Evolutionary conservation across 495 filamentous ascomycete species (phyloP), one percentile per base, ranked within the genome.

Genomic region (Neurospora sp.): DNA sequence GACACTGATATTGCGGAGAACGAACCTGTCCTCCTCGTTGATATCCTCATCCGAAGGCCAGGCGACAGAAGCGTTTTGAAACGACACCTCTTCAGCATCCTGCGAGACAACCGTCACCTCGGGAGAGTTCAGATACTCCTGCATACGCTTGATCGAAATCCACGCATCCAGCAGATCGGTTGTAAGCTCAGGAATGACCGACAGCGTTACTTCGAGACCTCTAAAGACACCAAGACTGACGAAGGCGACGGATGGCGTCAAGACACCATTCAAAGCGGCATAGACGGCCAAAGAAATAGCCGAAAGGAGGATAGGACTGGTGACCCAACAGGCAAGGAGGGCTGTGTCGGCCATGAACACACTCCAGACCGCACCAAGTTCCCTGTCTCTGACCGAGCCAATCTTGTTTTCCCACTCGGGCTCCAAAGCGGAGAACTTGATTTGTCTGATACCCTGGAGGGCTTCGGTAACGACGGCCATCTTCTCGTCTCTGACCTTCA

Each of bases 401-500:
- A 97, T 93, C 71, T 89, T 90, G n/a, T 85, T 81, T 80, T 94
- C 87, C 93, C 93, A 97, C 73, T 92, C 88, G 18, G 83, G 79
- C 77, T 97, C 93, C n/a, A 93, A 79, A 10, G 93, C 93, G 1
- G 92, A 92, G 75, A 97, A 94, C 75, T 97, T 97, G 78, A 97
- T 93, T 77, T 96, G 93, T 7, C 93, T 87, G 71, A 97, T 95
- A 42, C 90, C 93, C 74, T 92, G 89, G 0, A 97, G 81, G 1
- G 91, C 93, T 78, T 97, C 93, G 0, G 91, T 92, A 14, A 97
- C 86, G 1, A 94, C 85, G 0, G 86, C 89, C 85, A 94, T 88
- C 77, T 95, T 95, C 61, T 88, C 83, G 79, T 97, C 93, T 71
- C 92, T 85, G 12, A 89, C 82, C 77, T 92, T 93, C 93, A 96